A percentile compares a stretch with the other conserved stretches of the same genome.
These are phyloP conservation scores for Leccinellum albellum DNA, from an alignment of 768 basidiomycete genomes.

Conservation along the genomic window DNA sequence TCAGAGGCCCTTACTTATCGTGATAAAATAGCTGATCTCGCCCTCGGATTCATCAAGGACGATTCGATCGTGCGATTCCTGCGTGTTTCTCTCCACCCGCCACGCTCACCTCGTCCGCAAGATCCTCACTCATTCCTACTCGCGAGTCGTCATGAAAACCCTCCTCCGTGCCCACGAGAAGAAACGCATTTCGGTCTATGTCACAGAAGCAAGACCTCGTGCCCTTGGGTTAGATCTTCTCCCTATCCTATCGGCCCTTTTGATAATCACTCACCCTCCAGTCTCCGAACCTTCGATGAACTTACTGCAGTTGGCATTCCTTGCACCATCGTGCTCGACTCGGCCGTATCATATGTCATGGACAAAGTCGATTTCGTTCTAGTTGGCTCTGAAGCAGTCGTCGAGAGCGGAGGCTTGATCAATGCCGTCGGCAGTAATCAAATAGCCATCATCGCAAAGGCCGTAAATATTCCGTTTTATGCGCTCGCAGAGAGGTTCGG, in stretches of 20 bases:
- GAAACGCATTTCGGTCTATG: slow-evolving; percentile 96
- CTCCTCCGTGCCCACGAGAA: slow-evolving; percentile 84
- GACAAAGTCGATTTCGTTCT: slow-evolving; percentile 93
- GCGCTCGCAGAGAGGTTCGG: slow-evolving; percentile 84
- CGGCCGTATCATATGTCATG: slow-evolving; percentile 96
- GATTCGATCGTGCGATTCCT: slow-evolving; percentile 68
- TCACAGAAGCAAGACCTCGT: slow-evolving; percentile 91
- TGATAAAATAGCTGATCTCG: slow-evolving; percentile 82
- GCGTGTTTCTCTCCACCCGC: slow-evolving; percentile 13
- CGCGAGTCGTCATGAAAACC: slow-evolving; percentile 91
- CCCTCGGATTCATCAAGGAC: slow-evolving; percentile 92
- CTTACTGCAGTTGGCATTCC: slow-evolving; percentile 89
- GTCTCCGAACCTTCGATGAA: slow-evolving; percentile 86
- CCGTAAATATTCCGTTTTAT: slow-evolving; percentile 93
- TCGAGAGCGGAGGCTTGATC: slow-evolving; percentile 90
- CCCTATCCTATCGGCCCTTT: neutral
- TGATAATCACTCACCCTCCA: slow-evolving; percentile 31
- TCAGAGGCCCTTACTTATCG: slow-evolving; percentile 80
- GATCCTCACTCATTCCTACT: slow-evolving; percentile 97
- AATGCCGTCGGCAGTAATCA: slow-evolving; percentile 95
- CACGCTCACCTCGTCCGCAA: slow-evolving; percentile 32
- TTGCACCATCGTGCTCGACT: slow-evolving; percentile 91
- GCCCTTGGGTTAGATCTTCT: slow-evolving; percentile 68
- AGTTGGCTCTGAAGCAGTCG: slow-evolving; percentile 96
- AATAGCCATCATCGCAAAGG: slow-evolving; percentile 94